phyloP scores from a whole-genome alignment of 1,139 yeast species.

The Ashbya aceris region DNA sequence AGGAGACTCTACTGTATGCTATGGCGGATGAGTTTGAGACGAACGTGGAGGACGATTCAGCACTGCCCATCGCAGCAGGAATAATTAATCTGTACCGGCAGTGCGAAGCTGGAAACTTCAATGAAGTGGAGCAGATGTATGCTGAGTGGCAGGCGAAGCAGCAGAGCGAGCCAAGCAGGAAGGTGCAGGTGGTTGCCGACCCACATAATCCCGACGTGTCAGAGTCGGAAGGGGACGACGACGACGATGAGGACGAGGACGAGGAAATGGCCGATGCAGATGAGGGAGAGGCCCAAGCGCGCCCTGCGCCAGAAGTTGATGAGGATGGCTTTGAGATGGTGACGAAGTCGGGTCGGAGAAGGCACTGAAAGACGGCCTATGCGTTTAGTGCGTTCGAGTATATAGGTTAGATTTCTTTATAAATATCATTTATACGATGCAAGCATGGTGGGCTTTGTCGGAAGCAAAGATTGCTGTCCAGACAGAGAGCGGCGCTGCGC shows the following conservation, averaged over 20 bases:
- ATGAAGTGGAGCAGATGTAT: conserved; percentile 51
- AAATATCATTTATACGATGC: background rate
- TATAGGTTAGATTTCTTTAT: background rate
- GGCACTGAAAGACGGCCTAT: conserved; percentile 8
- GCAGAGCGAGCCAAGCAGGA: conserved; percentile 26
- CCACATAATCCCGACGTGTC: conserved; percentile 52
- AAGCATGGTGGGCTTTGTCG: background rate
- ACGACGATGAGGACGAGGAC: conserved; percentile 38
- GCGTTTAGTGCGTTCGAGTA: too few relatives aligned
- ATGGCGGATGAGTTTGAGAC: conserved; percentile 95
- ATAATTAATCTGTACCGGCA: conserved; percentile 60
- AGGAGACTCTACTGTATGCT: conserved; percentile 76
- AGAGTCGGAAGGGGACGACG: conserved; percentile 34
- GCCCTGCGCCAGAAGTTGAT: conserved; percentile 57
- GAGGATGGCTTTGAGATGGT: conserved; percentile 93
- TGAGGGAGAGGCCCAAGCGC: conserved; percentile 36
- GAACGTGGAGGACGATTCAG: conserved; percentile 80
- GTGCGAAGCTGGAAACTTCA: conserved; percentile 45
- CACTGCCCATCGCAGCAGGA: conserved; percentile 59
- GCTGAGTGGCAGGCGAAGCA: conserved; percentile 46
- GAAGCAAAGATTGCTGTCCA: conserved; percentile 1
- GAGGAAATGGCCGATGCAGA: conserved; percentile 28
- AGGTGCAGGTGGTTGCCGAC: conserved; percentile 41
- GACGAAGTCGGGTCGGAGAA: conserved; percentile 50
- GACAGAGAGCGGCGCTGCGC: background rate